Percentiles rank a stretch among this genome's conserved stretches.
phyloP scores from a whole-genome alignment of 345 rosid genomes.

The Aquilaria yunnanensis region DNA sequence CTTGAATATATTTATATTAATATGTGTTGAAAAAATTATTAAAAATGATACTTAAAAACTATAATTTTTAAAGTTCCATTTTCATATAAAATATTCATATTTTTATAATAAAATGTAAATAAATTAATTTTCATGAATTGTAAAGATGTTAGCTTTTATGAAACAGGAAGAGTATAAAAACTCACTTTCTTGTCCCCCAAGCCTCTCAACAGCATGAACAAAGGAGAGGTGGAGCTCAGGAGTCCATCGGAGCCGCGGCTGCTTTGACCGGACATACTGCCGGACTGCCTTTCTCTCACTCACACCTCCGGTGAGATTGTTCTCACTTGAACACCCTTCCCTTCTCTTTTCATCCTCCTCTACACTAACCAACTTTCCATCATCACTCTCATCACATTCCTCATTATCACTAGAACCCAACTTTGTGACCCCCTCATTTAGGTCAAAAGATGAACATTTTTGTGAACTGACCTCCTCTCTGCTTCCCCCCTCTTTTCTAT shows the following conservation, averaged over 20 bases:
- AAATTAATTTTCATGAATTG: too few species aligned
- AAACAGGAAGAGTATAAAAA: neutral
- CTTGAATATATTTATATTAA: too few species aligned
- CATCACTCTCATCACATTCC: slow-evolving; percentile 7
- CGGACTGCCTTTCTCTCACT: slow-evolving; percentile 36
- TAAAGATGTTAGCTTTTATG: too few species aligned
- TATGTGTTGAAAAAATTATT: too few species aligned
- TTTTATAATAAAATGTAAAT: too few species aligned
- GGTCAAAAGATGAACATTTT: slow-evolving; percentile 31
- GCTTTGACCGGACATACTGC: slow-evolving; percentile 69
- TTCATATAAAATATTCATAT: too few species aligned
- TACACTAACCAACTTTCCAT: neutral
- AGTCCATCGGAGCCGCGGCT: slow-evolving; percentile 89
- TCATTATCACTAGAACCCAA: slow-evolving; percentile 11
- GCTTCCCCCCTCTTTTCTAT: slow-evolving; percentile 11
- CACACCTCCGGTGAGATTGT: slow-evolving; percentile 6
- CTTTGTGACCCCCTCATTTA: slow-evolving; percentile 34
- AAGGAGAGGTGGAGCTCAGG: slow-evolving; percentile 81
- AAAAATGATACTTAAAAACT: too few species aligned
- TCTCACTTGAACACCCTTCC: slow-evolving; percentile 20
- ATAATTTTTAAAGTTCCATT: too few species aligned
- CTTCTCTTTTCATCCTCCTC: slow-evolving; percentile 21
- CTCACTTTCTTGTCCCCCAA: slow-evolving; percentile 91
- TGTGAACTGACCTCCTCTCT: slow-evolving; percentile 19
- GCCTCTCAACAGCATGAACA: slow-evolving; percentile 68